These are phyloP conservation scores for Nitzschia sp. DNA, from an alignment of 108 stramenopile genomes.

Conservation along the genomic window DNA sequence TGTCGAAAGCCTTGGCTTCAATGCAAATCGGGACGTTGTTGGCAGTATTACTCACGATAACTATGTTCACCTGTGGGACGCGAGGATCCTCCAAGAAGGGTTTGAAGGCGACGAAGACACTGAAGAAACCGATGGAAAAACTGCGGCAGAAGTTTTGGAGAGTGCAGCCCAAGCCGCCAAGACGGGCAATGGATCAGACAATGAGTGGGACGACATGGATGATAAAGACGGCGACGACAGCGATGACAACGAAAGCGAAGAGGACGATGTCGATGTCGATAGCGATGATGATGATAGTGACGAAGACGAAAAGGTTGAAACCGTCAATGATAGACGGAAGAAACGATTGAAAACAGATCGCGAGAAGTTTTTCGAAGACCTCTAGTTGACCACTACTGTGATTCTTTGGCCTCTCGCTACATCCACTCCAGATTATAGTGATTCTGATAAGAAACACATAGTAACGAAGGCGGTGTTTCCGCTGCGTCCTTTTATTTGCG, in stretches of 20 bases:
- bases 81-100: constrained; percentile 62
- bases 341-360: constrained; percentile 70
- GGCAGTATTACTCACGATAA: constrained; percentile 62
- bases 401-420: background rate
- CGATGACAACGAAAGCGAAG: constrained; percentile 28
- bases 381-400: constrained; percentile 39
- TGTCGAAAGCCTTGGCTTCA: constrained; percentile 81
- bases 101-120: constrained; percentile 40
- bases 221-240: constrained; percentile 37
- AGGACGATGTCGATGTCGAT: constrained; percentile 45
- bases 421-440: no score
- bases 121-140: constrained; percentile 26
- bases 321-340: constrained; percentile 39
- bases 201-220: constrained; percentile 82
- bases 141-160: constrained; percentile 13
- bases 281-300: constrained; percentile 59
- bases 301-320: constrained; percentile 36
- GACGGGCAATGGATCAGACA: constrained; percentile 44
- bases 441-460: no score
- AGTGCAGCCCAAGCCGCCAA: constrained; percentile 4
- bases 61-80: constrained; percentile 77
- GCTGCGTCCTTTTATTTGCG: background rate
- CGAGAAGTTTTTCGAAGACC: constrained; percentile 85
- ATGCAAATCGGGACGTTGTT: constrained; percentile 69
- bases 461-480: no score